Evolutionary conservation across 2,329 filamentous ascomycete species (phyloP), one percentile per base, ranked within the genome.

Genomic region (Lasiodiplodia sp.): DNA sequence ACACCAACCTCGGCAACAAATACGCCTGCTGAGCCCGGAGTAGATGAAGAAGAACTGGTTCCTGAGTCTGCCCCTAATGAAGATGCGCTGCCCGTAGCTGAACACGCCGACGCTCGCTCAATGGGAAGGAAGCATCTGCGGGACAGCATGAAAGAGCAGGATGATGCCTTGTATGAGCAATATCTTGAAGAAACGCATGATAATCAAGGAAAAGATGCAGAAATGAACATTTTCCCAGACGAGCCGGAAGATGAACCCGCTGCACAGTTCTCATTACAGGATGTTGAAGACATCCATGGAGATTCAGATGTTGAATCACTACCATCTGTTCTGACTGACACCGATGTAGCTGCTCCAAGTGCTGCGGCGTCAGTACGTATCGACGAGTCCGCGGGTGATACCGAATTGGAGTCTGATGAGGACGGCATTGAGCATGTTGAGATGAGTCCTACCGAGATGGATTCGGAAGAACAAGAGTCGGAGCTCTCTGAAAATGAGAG

Each of bases 171-270:
- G 11, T 34, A 64, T n/a, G 31, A 64, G 31, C 58, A 68, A 25
- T 65, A 37, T 21, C 52, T 68, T 6, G 12, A 23, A 2, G 67
- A 68, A 38, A 31, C 51, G 2, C 7, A 49, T 25, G 51, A 68
- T 12, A 49, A 8, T 18, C 14, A 56, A n/a, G 47, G 72, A 37
- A 75, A 74, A 12, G 77, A 77, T 16, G 77, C 75, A 1, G 73
- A 75, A 53, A 69, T 71, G 14, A 56, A 66, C n/a, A 40, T 40
- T 7, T 71, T 71, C 18, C 70, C 71, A 10, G 51, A 40, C 11
- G 66, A 68, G 37, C 66, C 57, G 11, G 57, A 68, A 25, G 57
- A 68, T 3, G 37, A 62, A 12, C 34, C 38, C 4, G 47, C 34
- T 7, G 66, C 44, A 2, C 37, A 47, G 5, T 58, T 60, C 21